Evolutionary conservation across 1,139 yeast genomes (phyloP), one percentile per base, ranked within the genome.

Genomic region (Sugiyamaella pinicola): DNA sequence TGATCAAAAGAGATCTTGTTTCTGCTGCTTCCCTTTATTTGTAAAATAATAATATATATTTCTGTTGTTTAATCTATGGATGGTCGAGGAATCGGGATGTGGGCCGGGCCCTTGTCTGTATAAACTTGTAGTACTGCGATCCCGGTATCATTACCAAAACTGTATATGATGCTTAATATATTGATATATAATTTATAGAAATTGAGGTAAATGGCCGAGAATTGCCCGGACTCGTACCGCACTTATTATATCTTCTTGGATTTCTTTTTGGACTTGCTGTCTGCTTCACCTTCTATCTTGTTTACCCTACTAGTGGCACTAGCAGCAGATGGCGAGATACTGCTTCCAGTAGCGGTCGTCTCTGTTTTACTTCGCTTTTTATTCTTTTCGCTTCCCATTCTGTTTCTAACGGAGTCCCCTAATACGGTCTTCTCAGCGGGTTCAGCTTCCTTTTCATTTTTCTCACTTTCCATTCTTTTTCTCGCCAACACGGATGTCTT

Each of bases 1-100:
- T 91, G 69, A 89, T 95, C 56, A 96, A 90, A 69, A 85, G 99
- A 71, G 99, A 95, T 71, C 86, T 93, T 63, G 98, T 93, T 49
- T 86, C 96, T 59, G 98, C 99, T 33, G 96, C 96, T 22, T 89
- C 97, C 6, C 78, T 93, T 74, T 93, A 89, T 69, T 77, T 88
- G 56, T 74, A 71, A 54, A 9, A 50, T 50, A 44, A 24, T 40
- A 18, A 10, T 38, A 38, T 38, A 37, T 37, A 18, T 35, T 13
- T 35, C 7, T 35, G 39, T 10, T 37, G 9, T 26, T 26, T 7
- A 26, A 26, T 3, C 31, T 26, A 26, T 26, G 5, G 28, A 24
- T 24, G 9, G 31, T 10, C 31, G 9, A 7, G n/a, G n/a, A n/a
- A n/a, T n/a, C n/a, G n/a, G n/a, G n/a, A n/a, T n/a, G n/a, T n/a